Evolutionary conservation across 2,329 filamentous ascomycete species (phyloP).

Genomic region (Paracorniculantispora psalliotae): DNA sequence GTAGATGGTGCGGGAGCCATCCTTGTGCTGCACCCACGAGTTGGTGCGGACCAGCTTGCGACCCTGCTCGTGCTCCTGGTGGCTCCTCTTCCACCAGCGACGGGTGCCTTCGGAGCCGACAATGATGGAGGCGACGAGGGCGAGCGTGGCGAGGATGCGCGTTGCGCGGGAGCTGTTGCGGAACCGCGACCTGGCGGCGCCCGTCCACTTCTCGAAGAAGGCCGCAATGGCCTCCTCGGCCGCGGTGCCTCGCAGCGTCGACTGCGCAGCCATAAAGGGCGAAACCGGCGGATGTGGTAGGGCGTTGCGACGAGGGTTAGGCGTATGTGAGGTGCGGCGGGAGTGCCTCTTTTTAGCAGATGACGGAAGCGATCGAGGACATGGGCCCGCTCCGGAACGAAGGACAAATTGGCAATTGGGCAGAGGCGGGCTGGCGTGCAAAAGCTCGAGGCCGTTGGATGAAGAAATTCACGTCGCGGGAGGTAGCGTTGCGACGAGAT

Average conservation of each 20-base stretch:
- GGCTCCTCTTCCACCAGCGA: conserved; percentile 67
- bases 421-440: not conserved
- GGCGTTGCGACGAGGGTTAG: not conserved
- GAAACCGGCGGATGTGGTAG: conserved; percentile 5
- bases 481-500: not conserved
- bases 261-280: conserved; percentile 84
- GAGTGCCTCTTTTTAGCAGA: not conserved
- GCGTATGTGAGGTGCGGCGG: not conserved
- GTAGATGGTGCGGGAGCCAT: conserved; percentile 90
- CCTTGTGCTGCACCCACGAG: conserved; percentile 88
- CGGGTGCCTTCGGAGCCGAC: conserved; percentile 73
- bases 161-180: conserved; percentile 63
- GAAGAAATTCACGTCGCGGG: not conserved
- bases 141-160: conserved; percentile 69
- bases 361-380: conserved; percentile 8
- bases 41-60: conserved; percentile 80
- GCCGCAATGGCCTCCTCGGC: conserved; percentile 63
- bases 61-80: conserved; percentile 77
- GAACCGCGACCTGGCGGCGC: conserved; percentile 49
- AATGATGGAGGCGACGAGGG: conserved; percentile 73
- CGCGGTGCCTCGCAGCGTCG: conserved; percentile 65
- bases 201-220: conserved; percentile 57
- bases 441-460: not conserved
- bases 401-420: not conserved
- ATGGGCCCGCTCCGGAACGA: conserved; percentile 2